Conservation (phyloP, 768 basidiomycete species). For the Leccinellum rugosiceps region DNA sequence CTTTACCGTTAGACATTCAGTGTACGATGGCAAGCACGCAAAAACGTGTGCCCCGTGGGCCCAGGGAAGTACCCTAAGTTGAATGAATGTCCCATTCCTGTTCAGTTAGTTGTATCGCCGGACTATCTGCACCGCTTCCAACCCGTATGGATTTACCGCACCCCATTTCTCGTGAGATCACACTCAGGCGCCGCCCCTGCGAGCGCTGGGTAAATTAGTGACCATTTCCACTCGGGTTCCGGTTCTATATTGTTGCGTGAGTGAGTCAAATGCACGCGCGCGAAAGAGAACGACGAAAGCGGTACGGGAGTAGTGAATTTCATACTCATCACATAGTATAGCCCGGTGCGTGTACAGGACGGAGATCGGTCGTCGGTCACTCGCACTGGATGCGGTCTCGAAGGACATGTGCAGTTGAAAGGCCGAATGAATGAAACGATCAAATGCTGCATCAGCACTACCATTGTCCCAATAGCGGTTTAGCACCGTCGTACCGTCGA, state of each 20-base stretch:
- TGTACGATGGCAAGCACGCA: not conserved
- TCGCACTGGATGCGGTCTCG: not conserved
- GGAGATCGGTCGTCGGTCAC: not conserved
- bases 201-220: not conserved
- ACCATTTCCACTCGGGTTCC: not conserved
- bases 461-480: not conserved
- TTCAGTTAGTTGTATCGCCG: constrained; percentile 19
- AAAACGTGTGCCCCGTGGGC: constrained; percentile 8
- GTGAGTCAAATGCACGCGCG: not conserved
- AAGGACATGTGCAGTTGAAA: not conserved
- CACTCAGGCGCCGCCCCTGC: constrained; percentile 1
- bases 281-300: not conserved
- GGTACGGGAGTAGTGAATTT: not conserved
- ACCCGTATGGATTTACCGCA: constrained; percentile 19
- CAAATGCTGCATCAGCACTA: not conserved
- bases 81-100: not conserved
- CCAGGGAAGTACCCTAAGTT: constrained; percentile 1
- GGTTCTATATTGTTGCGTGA: not conserved
- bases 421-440: constrained; percentile 1
- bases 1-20: not conserved
- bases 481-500: not conserved
- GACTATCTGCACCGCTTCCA: constrained; percentile 12
- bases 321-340: not conserved
- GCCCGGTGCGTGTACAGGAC: not conserved
- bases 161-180: constrained; percentile 19